These are phyloP conservation scores for Tetracladium marchalianum DNA, from an alignment of 495 filamentous ascomycete genomes.

Conservation along the genomic window DNA sequence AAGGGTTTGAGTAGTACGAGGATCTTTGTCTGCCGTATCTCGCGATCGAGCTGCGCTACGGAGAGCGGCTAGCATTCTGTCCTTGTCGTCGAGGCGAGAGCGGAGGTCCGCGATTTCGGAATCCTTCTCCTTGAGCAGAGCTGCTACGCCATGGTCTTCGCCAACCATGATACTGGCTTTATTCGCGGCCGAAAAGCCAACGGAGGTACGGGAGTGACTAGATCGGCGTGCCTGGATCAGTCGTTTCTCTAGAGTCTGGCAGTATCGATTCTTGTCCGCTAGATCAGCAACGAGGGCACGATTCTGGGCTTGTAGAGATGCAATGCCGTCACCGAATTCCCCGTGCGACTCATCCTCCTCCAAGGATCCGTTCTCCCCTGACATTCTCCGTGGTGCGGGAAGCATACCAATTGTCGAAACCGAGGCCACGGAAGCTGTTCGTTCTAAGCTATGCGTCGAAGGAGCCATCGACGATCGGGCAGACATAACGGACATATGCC, in stretches of 20 bases:
- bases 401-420: constrained; percentile 43
- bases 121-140: constrained; percentile 78
- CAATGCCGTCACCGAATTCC: constrained; percentile 81
- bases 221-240: constrained; percentile 84
- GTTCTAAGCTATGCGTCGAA: constrained; percentile 51
- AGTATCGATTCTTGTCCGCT: constrained; percentile 91
- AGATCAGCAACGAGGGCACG: constrained; percentile 87
- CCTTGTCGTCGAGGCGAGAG: constrained; percentile 88
- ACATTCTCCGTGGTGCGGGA: constrained; percentile 23
- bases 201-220: constrained; percentile 77
- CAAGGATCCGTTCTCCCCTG: constrained; percentile 25
- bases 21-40: constrained; percentile 58
- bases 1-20: constrained; percentile 6
- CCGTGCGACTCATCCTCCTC: constrained; percentile 68
- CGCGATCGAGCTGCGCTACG: constrained; percentile 80
- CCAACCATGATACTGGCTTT: constrained; percentile 48
- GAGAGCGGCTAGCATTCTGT: constrained; percentile 82
- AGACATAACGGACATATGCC: constrained; percentile 40
- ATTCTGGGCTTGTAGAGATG: constrained; percentile 71
- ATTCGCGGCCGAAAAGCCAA: constrained; percentile 46
- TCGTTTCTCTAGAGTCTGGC: constrained; percentile 83
- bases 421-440: constrained; percentile 59
- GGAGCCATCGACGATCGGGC: constrained; percentile 63
- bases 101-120: constrained; percentile 86
- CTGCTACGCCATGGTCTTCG: constrained; percentile 56